phyloP scores from a whole-genome alignment of 176 grass and related monocot genomes.

The Oryza glumipatula region DNA sequence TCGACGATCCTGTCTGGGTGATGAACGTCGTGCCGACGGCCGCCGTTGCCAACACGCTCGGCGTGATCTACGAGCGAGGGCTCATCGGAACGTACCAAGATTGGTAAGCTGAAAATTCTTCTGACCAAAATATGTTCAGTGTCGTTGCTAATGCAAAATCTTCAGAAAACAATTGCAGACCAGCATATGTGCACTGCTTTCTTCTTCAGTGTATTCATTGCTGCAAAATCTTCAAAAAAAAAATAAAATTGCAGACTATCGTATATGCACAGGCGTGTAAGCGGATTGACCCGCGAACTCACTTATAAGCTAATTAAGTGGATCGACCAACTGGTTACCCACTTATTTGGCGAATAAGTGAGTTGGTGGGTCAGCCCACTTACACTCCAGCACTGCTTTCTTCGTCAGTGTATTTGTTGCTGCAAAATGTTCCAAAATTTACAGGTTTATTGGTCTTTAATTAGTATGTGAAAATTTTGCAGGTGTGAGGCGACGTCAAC shows the following conservation, averaged over 20 bases:
- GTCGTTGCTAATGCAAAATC: background rate
- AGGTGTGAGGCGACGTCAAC: slow-evolving; percentile 42
- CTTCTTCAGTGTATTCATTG: background rate
- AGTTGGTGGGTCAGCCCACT: too few species aligned
- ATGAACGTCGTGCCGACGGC: slow-evolving; percentile 34
- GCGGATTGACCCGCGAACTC: too few species aligned
- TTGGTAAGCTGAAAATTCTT: slow-evolving; percentile 37
- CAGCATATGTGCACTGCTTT: too few species aligned
- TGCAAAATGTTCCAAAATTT: too few species aligned
- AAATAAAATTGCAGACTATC: too few species aligned
- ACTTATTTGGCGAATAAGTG: too few species aligned
- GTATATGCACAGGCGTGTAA: too few species aligned
- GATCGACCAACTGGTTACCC: too few species aligned
- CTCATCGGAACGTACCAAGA: slow-evolving; percentile 48
- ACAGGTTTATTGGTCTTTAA: background rate
- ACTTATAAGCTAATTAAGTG: too few species aligned
- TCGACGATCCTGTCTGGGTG: slow-evolving; percentile 36
- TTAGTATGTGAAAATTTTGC: slow-evolving; percentile 11
- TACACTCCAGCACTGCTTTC: too few species aligned
- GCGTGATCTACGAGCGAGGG: slow-evolving; percentile 43
- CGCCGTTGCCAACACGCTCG: slow-evolving; percentile 20
- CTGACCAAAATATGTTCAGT: too few species aligned
- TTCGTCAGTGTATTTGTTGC: background rate
- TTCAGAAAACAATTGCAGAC: background rate
- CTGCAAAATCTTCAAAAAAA: background rate